phyloP scores from a whole-genome alignment of 2,329 filamentous ascomycete genomes.

The Fusarium concolor region DNA sequence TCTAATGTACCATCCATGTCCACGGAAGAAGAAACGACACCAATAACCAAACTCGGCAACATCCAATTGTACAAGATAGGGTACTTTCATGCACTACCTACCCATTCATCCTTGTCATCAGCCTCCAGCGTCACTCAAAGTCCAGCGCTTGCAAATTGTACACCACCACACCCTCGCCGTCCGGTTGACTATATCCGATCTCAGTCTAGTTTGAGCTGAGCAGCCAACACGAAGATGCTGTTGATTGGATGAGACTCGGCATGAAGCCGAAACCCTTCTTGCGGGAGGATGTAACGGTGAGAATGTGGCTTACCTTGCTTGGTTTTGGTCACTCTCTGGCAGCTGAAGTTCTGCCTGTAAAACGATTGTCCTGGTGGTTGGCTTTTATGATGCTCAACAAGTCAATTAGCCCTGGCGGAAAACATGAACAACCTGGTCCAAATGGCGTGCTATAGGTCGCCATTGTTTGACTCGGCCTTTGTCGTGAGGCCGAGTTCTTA shows the following conservation, averaged over 20 bases:
- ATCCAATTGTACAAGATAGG: conserved; percentile 12
- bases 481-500: conserved; percentile 1
- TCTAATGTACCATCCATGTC: conserved; percentile 3
- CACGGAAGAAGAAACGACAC: background rate
- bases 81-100: background rate
- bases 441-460: conserved; percentile 4
- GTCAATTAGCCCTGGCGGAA: background rate
- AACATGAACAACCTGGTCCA: background rate
- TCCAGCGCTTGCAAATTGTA: background rate
- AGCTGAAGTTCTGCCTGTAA: background rate
- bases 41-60: background rate
- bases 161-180: conserved; percentile 11
- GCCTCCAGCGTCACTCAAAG: conserved; percentile 32
- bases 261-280: conserved; percentile 2
- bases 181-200: conserved; percentile 17
- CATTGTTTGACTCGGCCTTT: conserved; percentile 13
- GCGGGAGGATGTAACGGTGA: conserved; percentile 18
- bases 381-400: conserved; percentile 16
- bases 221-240: background rate
- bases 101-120: conserved; percentile 17
- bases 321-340: conserved; percentile 15
- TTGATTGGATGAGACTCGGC: conserved; percentile 5
- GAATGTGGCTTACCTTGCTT: conserved; percentile 21
- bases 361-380: conserved; percentile 1
- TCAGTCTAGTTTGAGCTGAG: conserved; percentile 14